Evolutionary conservation across 2,329 filamentous ascomycete genomes (phyloP), one percentile per base, ranked within the genome.

Genomic region (Penicillium sp.): DNA sequence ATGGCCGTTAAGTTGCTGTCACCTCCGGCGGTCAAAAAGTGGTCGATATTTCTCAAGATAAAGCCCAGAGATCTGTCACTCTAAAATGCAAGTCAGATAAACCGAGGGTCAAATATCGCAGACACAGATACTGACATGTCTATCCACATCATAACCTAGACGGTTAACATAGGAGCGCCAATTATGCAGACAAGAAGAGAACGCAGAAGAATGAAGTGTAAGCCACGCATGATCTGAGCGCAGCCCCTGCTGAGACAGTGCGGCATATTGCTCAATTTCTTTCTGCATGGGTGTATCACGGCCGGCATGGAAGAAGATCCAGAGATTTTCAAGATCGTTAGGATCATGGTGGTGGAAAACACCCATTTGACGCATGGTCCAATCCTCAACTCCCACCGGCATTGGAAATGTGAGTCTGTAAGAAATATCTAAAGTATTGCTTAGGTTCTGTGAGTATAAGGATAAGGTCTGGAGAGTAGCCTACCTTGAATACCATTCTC

Each of bases 331-430:
- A 9, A 35, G 40, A 1, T 48, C 50, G 0, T 56, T 55, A 2
- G 60, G 52, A 29, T 55, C 44, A 20, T 61, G 51, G 11, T 57
- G 50, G 43, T 64, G 60, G 11, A 64, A 61, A n/a, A 65, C 53
- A 6, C 47, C 58, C 5, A 57, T 48, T 29, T 65, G 63, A 13
- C 63, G 58, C 13, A 61, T 58, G 7, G 60, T 64, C 58, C 60
- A 65, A 10, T 35, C 42, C n/a, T 42, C 31, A 7, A 24, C 34
- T 9, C 44, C 51, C 2, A 39, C 18, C 3, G 35, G 13, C 0
- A 26, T 20, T 16, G 50, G 51, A 11, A 48, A 64, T 14, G 58
- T 46, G 44, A 65, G 56, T 16, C 43, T 47, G 43, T 53, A 53
- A 38, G 32, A 47, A 18, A 62, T 56, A 37, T 62, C 63, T 65